Evolutionary conservation across 192 early-diverging fungal species (phyloP).

Genomic region (Backusella sp.): DNA sequence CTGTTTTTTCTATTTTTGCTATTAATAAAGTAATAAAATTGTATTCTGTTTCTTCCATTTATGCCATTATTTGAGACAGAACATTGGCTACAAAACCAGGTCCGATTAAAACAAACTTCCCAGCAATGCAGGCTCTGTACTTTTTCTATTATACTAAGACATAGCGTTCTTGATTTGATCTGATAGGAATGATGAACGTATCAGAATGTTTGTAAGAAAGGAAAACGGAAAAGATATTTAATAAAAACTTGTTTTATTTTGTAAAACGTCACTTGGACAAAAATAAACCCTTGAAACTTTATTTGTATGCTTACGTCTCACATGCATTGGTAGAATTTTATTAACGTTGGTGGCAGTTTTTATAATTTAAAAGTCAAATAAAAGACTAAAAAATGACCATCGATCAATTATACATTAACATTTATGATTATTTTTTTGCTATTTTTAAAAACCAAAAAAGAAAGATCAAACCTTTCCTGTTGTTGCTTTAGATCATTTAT

Average conservation of each 20-base stretch:
- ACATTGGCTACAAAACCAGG: not conserved
- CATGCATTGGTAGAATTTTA: not conserved
- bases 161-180: not conserved
- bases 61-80: not conserved
- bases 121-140: not conserved
- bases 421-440: too few species aligned
- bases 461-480: too few species aligned
- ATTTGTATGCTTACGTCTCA: not conserved
- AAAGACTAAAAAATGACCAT: too few species aligned
- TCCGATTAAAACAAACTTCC: not conserved
- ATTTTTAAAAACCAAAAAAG: too few species aligned
- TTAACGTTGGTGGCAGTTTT: too few species aligned
- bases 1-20: not conserved
- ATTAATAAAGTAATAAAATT: not conserved
- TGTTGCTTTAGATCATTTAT: too few species aligned
- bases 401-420: too few species aligned
- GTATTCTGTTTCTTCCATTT: not conserved
- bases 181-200: not conserved
- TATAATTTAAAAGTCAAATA: too few species aligned
- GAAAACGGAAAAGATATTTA: not conserved
- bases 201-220: not conserved
- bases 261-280: not conserved
- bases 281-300: not conserved
- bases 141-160: not conserved
- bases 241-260: not conserved